Evolutionary conservation across 2,329 filamentous ascomycete species (phyloP).

Genomic region (Fusarium nodosum): DNA sequence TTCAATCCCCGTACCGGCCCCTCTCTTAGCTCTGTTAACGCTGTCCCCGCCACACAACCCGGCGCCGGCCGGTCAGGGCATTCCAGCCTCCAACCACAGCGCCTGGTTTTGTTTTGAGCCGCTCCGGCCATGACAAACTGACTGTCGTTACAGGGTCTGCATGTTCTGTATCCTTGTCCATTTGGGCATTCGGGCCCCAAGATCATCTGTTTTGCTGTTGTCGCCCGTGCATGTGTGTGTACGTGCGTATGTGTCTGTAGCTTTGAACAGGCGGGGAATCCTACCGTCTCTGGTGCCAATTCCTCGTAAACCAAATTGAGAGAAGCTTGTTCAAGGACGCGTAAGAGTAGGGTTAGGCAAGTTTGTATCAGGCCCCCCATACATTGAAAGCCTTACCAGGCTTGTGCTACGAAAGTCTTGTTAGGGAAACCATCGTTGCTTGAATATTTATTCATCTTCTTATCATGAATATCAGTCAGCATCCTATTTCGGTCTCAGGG

Average conservation of each 20-base stretch:
- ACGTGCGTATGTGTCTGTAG: conserved; percentile 25
- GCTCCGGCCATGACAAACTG: conserved; percentile 5
- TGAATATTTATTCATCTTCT: neutral
- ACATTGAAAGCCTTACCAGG: neutral
- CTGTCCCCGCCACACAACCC: conserved; percentile 32
- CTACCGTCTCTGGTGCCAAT: neutral
- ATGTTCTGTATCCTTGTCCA: conserved; percentile 13
- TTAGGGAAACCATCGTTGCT: neutral
- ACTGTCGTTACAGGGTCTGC: conserved; percentile 22
- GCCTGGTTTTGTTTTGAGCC: conserved; percentile 13
- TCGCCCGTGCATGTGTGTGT: conserved; percentile 13
- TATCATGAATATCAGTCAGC: conserved; percentile 29
- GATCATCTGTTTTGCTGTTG: conserved; percentile 27
- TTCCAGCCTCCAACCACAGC: conserved; percentile 28
- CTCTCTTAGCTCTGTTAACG: conserved; percentile 29
- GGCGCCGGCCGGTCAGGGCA: conserved; percentile 24
- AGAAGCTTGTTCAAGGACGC: neutral
- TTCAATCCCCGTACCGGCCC: conserved; percentile 24
- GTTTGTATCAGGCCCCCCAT: neutral
- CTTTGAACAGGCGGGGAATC: conserved; percentile 25
- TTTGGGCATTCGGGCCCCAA: conserved; percentile 17
- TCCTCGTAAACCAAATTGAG: neutral
- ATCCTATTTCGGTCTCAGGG: conserved; percentile 14
- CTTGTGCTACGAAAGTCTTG: neutral
- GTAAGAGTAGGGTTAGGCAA: neutral